Evolutionary conservation across 345 rosid genomes (phyloP).

Genomic region (Linum usitatissimum): DNA sequence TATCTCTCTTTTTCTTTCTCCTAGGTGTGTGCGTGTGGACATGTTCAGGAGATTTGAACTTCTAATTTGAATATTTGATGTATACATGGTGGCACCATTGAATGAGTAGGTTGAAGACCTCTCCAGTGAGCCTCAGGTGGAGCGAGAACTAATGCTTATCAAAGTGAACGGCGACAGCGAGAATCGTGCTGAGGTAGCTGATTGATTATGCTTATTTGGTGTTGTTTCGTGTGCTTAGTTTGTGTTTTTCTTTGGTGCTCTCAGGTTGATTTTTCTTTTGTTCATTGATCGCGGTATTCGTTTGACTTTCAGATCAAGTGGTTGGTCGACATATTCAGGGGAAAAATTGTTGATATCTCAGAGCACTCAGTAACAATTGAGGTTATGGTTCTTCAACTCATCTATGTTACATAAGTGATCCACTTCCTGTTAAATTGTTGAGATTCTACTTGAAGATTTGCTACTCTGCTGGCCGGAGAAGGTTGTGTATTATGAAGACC

Average conservation of each 20-base stretch:
- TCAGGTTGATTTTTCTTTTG: not conserved
- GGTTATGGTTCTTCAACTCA: constrained; percentile 28
- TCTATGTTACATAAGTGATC: not conserved
- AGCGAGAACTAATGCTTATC: constrained; percentile 86
- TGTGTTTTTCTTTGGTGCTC: not conserved
- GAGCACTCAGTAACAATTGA: constrained; percentile 67
- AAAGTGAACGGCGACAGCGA: constrained; percentile 60
- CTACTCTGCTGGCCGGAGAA: too few species aligned
- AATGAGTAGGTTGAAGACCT: constrained; percentile 69
- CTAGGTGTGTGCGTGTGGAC: not conserved
- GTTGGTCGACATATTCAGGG: constrained; percentile 86
- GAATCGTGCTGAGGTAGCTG: constrained; percentile 53
- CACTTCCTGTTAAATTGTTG: too few species aligned
- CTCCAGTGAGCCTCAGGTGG: constrained; percentile 85
- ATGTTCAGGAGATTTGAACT: not conserved
- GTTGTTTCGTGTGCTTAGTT: not conserved
- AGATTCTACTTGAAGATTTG: too few species aligned
- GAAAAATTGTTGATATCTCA: constrained; percentile 69
- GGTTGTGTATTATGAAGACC: too few species aligned
- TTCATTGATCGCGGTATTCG: constrained; percentile 1
- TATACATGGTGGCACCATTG: not conserved
- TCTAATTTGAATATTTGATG: not conserved
- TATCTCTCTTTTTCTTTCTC: not conserved
- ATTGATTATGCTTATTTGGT: not conserved
- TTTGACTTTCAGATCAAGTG: constrained; percentile 61